Percentiles rank a stretch among this genome's conserved stretches.
phyloP scores from a whole-genome alignment of 2,329 filamentous ascomycete genomes.

The Ceratocystiopsis minuta region DNA sequence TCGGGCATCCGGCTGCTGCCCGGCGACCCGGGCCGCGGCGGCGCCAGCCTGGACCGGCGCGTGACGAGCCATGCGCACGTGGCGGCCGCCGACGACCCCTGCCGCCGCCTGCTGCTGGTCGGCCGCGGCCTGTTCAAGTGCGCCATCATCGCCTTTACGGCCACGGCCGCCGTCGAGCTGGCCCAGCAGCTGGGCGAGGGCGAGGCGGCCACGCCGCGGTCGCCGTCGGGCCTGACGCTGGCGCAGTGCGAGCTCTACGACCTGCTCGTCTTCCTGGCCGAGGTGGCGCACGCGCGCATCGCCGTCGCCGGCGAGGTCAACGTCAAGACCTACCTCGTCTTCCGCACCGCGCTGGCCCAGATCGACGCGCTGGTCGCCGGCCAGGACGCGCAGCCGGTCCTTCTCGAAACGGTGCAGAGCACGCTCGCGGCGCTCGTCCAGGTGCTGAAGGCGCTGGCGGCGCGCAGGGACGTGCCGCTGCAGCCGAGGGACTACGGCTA shows the following conservation, averaged over 20 bases:
- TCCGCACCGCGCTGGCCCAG: conserved; percentile 7
- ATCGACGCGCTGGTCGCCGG: conserved; percentile 7
- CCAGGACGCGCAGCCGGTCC: conserved; percentile 1
- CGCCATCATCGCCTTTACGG: conserved; percentile 7
- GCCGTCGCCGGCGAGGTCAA: conserved; percentile 10
- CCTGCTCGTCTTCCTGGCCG: neutral
- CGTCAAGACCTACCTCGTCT: conserved; percentile 9
- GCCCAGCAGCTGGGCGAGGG: conserved; percentile 10
- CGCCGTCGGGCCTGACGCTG: conserved; percentile 6
- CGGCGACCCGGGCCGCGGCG: neutral
- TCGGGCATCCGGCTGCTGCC: neutral
- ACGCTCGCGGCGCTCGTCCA: too few relatives aligned
- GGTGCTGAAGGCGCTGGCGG: too few relatives aligned
- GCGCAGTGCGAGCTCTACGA: conserved; percentile 10
- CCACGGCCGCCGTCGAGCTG: conserved; percentile 7
- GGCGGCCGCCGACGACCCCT: conserved; percentile 1
- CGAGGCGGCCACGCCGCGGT: conserved; percentile 4
- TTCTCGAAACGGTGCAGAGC: conserved; percentile 5
- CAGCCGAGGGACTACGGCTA: too few relatives aligned
- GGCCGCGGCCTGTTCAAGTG: conserved; percentile 10
- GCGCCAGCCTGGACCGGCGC: neutral
- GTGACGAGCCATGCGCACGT: too few relatives aligned
- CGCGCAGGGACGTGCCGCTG: too few relatives aligned
- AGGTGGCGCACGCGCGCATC: conserved; percentile 5
- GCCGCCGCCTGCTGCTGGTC: conserved; percentile 5